Evolutionary conservation across 495 filamentous ascomycete genomes (phyloP), one percentile per base, ranked within the genome.

Genomic region (Xylaria bambusicola): DNA sequence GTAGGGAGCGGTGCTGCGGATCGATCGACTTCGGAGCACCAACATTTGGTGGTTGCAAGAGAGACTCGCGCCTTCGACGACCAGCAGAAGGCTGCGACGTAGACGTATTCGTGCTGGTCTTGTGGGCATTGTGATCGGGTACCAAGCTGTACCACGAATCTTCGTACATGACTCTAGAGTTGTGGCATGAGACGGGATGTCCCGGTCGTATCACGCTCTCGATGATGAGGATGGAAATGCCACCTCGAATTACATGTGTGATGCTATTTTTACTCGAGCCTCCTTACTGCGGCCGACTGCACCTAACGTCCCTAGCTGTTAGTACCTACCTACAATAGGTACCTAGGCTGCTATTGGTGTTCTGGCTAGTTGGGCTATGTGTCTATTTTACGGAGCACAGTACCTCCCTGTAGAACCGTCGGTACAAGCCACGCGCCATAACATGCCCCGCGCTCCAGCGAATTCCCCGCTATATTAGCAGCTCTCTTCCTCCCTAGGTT

Each of bases 121-220:
- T 77, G 13, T 80, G 68, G 38, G 80, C 74, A 38, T 33, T 33
- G 29, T 78, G 71, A 35, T 82, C 79, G 1, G 83, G 81, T 24
- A 86, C 83, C 63, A 87, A 83, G 57, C 79, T 84, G 71, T 90
- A 87, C 83, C 87, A 91, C 8, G 85, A 81, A 66, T 90, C 87
- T 69, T 91, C 88, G 74, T 88, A 90, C 87, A 89, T 89, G 50
- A 52, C 69, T 70, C 38, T 17, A 12, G 21, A 17, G 10, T 24
- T 2, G 7, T 24, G 18, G 27, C 24, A 66, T 48, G 13, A 49
- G 33, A 36, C 2, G 13, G 36, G 52, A n/a, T n/a, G 21, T 6
- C 15, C 31, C 31, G 36, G 15, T 18, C 12, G 12, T 12, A 5
- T 15, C 8, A 21, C 36, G 3, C 17, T 17, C 9, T 27, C 52